Evolutionary conservation across 75 land plant species (phyloP).

Genomic region (Gnetum montanum): DNA sequence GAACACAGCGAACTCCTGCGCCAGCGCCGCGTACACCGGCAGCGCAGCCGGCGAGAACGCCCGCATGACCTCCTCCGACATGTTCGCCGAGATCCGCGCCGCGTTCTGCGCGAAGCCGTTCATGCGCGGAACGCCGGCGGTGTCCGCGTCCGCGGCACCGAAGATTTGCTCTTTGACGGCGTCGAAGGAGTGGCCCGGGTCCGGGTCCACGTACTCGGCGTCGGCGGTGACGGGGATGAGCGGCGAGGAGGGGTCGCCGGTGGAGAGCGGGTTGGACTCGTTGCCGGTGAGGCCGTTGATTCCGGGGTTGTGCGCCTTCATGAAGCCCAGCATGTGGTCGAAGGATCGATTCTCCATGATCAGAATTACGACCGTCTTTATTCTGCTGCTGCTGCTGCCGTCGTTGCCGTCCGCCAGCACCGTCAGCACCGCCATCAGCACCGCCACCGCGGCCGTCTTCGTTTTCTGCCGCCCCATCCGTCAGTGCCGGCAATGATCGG

Average conservation of each 20-base stretch:
- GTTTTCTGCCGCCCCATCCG: too few relatives aligned
- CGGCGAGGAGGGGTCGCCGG: constrained; percentile 16
- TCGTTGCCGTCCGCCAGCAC: neutral
- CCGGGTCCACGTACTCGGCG: constrained; percentile 48
- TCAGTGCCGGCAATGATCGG: too few relatives aligned
- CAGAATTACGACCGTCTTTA: constrained; percentile 44
- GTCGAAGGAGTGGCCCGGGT: constrained; percentile 53
- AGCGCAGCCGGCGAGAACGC: constrained; percentile 39
- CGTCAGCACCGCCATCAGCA: too few relatives aligned
- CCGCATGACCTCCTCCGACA: constrained; percentile 34
- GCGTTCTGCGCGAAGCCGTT: constrained; percentile 52
- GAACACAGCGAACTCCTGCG: constrained; percentile 40
- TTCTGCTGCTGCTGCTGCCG: too few relatives aligned
- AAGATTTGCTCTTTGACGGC: constrained; percentile 45
- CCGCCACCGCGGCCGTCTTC: too few relatives aligned
- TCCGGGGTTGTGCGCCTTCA: constrained; percentile 37
- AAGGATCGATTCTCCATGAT: constrained; percentile 63
- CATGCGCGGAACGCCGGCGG: constrained; percentile 32
- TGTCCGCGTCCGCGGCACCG: constrained; percentile 22
- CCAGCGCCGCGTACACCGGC: constrained; percentile 30
- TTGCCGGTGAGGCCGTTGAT: constrained; percentile 39
- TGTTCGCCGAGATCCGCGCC: constrained; percentile 9
- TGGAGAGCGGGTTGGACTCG: constrained; percentile 31
- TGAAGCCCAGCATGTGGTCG: constrained; percentile 61
- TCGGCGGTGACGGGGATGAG: constrained; percentile 25